Evolutionary conservation across 768 basidiomycete genomes (phyloP).

Genomic region (Pholiota conissans): DNA sequence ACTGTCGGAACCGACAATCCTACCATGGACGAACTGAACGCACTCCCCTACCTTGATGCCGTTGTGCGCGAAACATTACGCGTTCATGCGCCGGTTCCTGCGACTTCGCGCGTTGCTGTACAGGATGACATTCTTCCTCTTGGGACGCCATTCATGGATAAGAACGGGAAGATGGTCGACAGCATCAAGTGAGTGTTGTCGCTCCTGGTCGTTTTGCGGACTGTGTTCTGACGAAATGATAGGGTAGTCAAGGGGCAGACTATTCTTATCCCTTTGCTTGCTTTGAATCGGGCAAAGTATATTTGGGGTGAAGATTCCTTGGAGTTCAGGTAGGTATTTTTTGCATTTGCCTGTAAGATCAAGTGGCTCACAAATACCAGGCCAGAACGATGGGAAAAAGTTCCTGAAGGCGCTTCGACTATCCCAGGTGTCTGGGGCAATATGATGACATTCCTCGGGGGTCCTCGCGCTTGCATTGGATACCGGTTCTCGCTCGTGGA

Average conservation of each 20-base stretch:
- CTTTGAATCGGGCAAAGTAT: constrained; percentile 48
- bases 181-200: constrained; percentile 25
- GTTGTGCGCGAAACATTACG: constrained; percentile 63
- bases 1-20: constrained; percentile 54
- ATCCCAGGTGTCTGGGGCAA: constrained; percentile 66
- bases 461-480: constrained; percentile 68
- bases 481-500: constrained; percentile 64
- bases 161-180: constrained; percentile 37
- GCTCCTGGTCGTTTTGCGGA: not conserved
- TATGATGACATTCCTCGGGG: constrained; percentile 62
- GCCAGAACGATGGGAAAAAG: constrained; percentile 61
- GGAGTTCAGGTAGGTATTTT: constrained; percentile 50
- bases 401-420: constrained; percentile 41
- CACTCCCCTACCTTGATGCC: constrained; percentile 67
- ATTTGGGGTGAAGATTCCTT: constrained; percentile 65
- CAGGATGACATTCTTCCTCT: constrained; percentile 57
- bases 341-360: not conserved
- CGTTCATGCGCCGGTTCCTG: constrained; percentile 50
- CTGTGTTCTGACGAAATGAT: not conserved
- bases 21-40: constrained; percentile 66
- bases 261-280: constrained; percentile 49
- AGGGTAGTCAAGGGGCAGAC: constrained; percentile 45
- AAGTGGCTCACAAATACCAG: constrained; percentile 27
- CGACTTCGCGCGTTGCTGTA: constrained; percentile 41
- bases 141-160: constrained; percentile 42